Percentiles rank a stretch among this genome's conserved stretches.
Conservation (phyloP, 1,284 basidiomycete genomes). For the Microstroma glucosiphilum region DNA sequence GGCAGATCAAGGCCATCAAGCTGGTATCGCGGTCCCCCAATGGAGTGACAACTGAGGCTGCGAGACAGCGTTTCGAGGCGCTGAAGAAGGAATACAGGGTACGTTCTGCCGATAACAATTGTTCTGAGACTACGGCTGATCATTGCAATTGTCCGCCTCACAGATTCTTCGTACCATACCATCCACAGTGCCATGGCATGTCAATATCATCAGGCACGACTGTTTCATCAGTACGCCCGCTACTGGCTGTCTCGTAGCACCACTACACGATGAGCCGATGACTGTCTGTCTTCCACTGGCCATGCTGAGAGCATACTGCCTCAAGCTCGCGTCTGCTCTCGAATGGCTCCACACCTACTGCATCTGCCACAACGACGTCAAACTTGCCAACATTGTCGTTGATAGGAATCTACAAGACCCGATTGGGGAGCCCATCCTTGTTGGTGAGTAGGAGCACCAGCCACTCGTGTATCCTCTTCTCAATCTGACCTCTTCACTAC, state of each 20-base stretch:
- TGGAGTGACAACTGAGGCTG: background rate
- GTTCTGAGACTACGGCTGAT: background rate
- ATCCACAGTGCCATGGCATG: constrained; percentile 18
- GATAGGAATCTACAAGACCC: constrained; percentile 11
- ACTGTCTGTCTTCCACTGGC: constrained; percentile 24
- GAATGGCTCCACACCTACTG: constrained; percentile 35
- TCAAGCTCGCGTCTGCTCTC: constrained; percentile 27
- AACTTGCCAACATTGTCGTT: constrained; percentile 36
- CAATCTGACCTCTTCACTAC: constrained; percentile 6
- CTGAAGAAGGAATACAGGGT: constrained; percentile 44
- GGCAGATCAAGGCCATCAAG: constrained; percentile 21
- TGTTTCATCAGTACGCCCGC: constrained; percentile 31
- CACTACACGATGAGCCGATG: constrained; percentile 37
- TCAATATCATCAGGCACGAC: constrained; percentile 30
- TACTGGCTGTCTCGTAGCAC: constrained; percentile 25
- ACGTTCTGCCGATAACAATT: constrained; percentile 7
- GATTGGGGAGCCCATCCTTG: background rate
- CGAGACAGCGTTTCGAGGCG: constrained; percentile 12
- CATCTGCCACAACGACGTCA: constrained; percentile 39
- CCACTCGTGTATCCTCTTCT: background rate
- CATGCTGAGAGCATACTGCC: constrained; percentile 26
- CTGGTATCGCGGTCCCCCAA: background rate
- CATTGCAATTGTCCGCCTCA: background rate
- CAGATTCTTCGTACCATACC: constrained; percentile 2
- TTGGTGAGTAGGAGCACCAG: background rate